Percentiles rank a stretch among this genome's conserved stretches.
Conservation (phyloP, 768 basidiomycete species). For the button mushroom (Agaricus bisporus) region DNA sequence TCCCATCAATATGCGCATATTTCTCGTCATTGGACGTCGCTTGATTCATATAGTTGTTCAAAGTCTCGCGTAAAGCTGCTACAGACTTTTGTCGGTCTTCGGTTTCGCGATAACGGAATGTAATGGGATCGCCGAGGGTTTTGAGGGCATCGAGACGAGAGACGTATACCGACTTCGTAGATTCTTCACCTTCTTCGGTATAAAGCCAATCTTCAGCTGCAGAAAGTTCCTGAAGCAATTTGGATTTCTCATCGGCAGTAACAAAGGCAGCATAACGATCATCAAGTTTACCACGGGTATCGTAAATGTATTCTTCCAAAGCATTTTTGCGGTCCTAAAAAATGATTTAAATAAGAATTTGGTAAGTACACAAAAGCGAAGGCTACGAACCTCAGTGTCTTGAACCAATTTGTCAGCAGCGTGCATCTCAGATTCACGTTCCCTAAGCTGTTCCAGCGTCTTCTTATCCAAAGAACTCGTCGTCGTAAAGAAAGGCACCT, state of each 20-base stretch:
- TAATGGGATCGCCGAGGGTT: slow-evolving; percentile 80
- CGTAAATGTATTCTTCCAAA: slow-evolving; percentile 98
- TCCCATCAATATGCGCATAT: slow-evolving; percentile 84
- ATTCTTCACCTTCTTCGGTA: slow-evolving; percentile 94
- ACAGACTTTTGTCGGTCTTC: slow-evolving; percentile 76
- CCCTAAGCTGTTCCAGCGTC: slow-evolving; percentile 58
- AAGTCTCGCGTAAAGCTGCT: slow-evolving; percentile 75
- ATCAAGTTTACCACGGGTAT: slow-evolving; percentile 88
- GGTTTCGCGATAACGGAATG: slow-evolving; percentile 72
- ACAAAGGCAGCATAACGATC: slow-evolving; percentile 78
- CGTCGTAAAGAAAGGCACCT: slow-evolving; percentile 66
- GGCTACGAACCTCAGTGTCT: slow-evolving; percentile 85
- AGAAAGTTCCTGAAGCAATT: slow-evolving; percentile 60
- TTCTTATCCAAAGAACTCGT: slow-evolving; percentile 60
- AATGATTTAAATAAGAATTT: neutral
- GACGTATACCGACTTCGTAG: slow-evolving; percentile 93
- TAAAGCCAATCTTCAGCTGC: slow-evolving; percentile 97
- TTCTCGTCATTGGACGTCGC: slow-evolving; percentile 83
- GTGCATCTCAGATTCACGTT: slow-evolving; percentile 87
- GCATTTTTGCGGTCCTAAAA: slow-evolving; percentile 93
- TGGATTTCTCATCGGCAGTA: slow-evolving; percentile 68
- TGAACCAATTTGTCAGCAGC: slow-evolving; percentile 91
- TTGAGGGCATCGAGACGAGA: slow-evolving; percentile 78
- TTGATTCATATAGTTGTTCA: slow-evolving; percentile 81
- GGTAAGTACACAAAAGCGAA: neutral